Percentiles rank a stretch among this genome's conserved stretches.
phyloP scores from a whole-genome alignment of 208 protist species.

The Trypanosoma theileri region DNA sequence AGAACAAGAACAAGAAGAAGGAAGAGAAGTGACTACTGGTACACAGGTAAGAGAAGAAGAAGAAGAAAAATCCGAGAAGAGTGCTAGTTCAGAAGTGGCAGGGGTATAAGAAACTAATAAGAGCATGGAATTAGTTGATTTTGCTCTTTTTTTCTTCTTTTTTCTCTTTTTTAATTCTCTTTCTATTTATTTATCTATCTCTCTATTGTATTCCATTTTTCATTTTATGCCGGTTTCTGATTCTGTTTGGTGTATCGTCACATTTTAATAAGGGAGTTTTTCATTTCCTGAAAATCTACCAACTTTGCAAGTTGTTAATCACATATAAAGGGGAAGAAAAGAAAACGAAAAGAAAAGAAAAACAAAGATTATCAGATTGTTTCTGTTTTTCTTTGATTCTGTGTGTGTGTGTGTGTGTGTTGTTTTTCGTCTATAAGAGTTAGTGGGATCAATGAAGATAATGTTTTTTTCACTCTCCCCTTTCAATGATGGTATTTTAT shows the following conservation, averaged over 20 bases:
- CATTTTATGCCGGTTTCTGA: too few relatives aligned
- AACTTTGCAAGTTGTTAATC: too few relatives aligned
- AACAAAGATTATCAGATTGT: not conserved
- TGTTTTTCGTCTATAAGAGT: not conserved
- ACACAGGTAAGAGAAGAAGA: constrained; percentile 6
- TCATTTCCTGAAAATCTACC: too few relatives aligned
- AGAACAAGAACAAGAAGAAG: not conserved
- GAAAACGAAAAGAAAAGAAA: too few relatives aligned
- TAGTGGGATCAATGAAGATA: not conserved
- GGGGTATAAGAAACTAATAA: not conserved
- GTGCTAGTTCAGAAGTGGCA: not conserved
- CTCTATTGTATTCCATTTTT: not conserved
- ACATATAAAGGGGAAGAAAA: too few relatives aligned
- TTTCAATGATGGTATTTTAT: not conserved
- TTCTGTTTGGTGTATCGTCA: too few relatives aligned
- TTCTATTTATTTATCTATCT: constrained; percentile 1
- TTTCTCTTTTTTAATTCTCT: too few relatives aligned
- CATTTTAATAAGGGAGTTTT: too few relatives aligned
- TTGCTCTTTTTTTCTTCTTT: not conserved
- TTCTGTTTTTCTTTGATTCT: constrained; percentile 3
- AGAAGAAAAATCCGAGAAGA: not conserved
- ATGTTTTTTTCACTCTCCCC: too few relatives aligned
- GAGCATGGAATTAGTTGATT: not conserved
- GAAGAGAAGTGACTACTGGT: not conserved
- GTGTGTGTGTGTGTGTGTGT: constrained; percentile 9